Percentiles rank a stretch among this genome's conserved stretches.
phyloP scores from a whole-genome alignment of 192 early-diverging fungal genomes.

The Phycomyces blakesleeanus region DNA sequence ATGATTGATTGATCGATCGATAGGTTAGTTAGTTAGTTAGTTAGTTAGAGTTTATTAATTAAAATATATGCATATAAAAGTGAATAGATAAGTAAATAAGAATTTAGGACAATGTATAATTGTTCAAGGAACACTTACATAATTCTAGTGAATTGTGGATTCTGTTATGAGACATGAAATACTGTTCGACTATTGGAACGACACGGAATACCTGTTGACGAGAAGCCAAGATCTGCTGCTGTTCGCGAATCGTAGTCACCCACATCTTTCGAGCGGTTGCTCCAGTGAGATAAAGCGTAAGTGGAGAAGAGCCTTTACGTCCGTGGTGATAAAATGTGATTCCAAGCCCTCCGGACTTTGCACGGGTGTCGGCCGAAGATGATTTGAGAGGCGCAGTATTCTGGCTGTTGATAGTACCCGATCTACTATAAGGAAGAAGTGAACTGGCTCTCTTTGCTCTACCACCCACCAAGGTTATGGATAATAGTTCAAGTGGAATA shows the following conservation, averaged over 20 bases:
- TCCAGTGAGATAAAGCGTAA: slow-evolving; percentile 71
- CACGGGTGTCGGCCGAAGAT: slow-evolving; percentile 3
- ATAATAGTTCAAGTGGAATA: slow-evolving; percentile 80
- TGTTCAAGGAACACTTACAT: too few relatives aligned
- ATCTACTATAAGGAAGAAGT: slow-evolving; percentile 26
- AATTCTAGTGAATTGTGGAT: slow-evolving; percentile 50
- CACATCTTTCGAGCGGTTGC: slow-evolving; percentile 75
- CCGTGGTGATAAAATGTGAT: slow-evolving; percentile 77
- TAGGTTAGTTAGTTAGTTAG: too few relatives aligned
- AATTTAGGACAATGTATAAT: too few relatives aligned
- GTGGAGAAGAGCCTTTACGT: slow-evolving; percentile 50
- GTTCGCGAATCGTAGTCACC: slow-evolving; percentile 72
- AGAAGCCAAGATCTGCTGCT: slow-evolving; percentile 42
- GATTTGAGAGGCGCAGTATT: background rate
- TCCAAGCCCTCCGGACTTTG: slow-evolving; percentile 42
- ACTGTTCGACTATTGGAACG: slow-evolving; percentile 41
- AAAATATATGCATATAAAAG: too few relatives aligned
- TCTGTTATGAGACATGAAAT: slow-evolving; percentile 46
- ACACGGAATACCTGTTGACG: slow-evolving; percentile 49
- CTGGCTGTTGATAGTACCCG: background rate
- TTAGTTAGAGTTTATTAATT: too few relatives aligned
- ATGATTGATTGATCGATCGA: too few relatives aligned
- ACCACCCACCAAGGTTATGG: slow-evolving; percentile 23
- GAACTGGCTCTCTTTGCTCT: slow-evolving; percentile 29
- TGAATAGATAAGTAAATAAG: too few relatives aligned